A percentile compares a stretch with the other conserved stretches of the same genome.
phyloP scores from a whole-genome alignment of 1,284 basidiomycete genomes.

The Trichosporon faecale region DNA sequence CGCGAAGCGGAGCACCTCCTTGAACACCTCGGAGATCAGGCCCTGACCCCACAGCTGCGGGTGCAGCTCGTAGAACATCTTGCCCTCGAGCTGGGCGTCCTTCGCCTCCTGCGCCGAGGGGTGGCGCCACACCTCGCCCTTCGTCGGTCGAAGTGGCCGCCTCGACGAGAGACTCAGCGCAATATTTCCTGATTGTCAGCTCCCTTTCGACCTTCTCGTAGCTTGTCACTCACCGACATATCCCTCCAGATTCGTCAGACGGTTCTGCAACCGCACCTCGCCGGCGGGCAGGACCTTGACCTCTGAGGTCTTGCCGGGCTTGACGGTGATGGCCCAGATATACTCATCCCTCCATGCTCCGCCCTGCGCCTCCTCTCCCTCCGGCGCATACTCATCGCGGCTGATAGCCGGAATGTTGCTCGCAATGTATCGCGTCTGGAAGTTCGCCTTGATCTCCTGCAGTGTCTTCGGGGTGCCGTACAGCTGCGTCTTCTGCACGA shows the following conservation, averaged over 20 bases:
- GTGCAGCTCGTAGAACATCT: constrained; percentile 50
- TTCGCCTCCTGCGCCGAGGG: constrained; percentile 28
- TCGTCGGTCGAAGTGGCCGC: constrained; percentile 4
- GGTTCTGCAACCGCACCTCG: constrained; percentile 30
- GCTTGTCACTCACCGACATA: constrained; percentile 37
- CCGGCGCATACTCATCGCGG: not conserved
- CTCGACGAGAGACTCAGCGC: constrained; percentile 30
- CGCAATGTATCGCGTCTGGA: constrained; percentile 39
- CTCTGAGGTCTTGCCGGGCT: constrained; percentile 19
- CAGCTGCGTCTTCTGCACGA: constrained; percentile 48
- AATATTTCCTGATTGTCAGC: constrained; percentile 39
- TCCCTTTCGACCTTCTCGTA: not conserved
- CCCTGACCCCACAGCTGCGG: constrained; percentile 50
- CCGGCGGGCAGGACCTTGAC: constrained; percentile 28
- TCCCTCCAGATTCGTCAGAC: constrained; percentile 37
- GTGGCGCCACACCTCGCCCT: constrained; percentile 29
- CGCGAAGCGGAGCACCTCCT: constrained; percentile 46
- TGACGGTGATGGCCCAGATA: constrained; percentile 47
- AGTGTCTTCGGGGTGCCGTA: constrained; percentile 37
- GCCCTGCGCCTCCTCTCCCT: not conserved
- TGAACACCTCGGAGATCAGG: constrained; percentile 46
- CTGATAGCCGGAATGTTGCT: not conserved
- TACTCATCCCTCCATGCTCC: constrained; percentile 34
- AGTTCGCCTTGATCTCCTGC: constrained; percentile 37
- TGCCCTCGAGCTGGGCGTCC: constrained; percentile 29